Conservation (phyloP, 495 filamentous ascomycete species). For the Saxophila tyrrhenica region DNA sequence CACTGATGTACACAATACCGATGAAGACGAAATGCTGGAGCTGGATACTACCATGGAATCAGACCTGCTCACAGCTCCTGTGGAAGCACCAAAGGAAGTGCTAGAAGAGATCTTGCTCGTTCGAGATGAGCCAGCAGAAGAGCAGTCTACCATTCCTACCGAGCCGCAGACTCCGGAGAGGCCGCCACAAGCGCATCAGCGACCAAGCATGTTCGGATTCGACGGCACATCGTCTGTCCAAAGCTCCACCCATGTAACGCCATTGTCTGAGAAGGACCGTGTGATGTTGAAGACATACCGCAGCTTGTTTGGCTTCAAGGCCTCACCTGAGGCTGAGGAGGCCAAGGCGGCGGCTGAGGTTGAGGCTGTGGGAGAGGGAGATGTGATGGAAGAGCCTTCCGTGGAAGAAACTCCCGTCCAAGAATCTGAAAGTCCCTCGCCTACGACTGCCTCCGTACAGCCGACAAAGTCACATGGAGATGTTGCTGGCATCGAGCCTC, state of each 20-base stretch:
- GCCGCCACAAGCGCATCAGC: neutral
- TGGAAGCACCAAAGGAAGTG: too few relatives aligned
- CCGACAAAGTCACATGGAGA: too few relatives aligned
- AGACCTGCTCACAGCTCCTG: too few relatives aligned
- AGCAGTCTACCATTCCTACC: too few relatives aligned
- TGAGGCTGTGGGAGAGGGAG: too few relatives aligned
- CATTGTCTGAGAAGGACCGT: conserved; percentile 12
- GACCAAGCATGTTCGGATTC: neutral
- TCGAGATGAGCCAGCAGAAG: neutral
- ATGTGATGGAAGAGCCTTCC: too few relatives aligned
- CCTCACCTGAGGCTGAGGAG: neutral
- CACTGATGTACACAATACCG: neutral
- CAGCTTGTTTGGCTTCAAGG: conserved; percentile 15
- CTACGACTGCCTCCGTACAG: too few relatives aligned
- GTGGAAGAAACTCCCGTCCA: neutral
- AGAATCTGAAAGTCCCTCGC: neutral
- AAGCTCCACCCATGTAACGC: neutral
- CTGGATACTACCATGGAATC: neutral
- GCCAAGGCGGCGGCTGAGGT: neutral
- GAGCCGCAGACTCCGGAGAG: neutral
- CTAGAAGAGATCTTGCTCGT: neutral
- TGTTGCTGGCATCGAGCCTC: neutral
- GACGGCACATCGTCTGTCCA: neutral
- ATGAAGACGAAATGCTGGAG: neutral
- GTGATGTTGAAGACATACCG: conserved; percentile 14